A percentile compares a stretch with the other conserved stretches of the same genome.
Evolutionary conservation across 345 rosid genomes (phyloP).

Genomic region (Populus ilicifolia): DNA sequence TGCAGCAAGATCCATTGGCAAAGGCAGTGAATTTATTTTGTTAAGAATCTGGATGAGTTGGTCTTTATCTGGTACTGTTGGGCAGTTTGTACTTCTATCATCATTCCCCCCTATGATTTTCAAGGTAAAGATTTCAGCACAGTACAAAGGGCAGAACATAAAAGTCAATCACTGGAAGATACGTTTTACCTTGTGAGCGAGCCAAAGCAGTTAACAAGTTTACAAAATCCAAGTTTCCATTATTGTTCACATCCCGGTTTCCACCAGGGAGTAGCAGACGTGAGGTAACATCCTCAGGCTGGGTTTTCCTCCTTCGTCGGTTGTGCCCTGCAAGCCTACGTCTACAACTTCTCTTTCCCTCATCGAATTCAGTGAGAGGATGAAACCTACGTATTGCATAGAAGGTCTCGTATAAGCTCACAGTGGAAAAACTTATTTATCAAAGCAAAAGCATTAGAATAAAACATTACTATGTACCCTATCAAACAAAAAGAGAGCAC

Average conservation of each 20-base stretch:
- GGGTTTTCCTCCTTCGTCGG: constrained; percentile 71
- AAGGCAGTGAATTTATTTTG: constrained; percentile 76
- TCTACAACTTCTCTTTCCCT: constrained; percentile 87
- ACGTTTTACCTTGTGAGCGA: constrained; percentile 57
- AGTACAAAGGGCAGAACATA: constrained; percentile 3
- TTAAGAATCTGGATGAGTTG: constrained; percentile 69
- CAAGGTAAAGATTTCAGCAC: constrained; percentile 12
- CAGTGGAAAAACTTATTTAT: neutral
- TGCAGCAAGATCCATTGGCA: constrained; percentile 66
- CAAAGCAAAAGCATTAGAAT: neutral
- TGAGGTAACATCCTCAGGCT: constrained; percentile 64
- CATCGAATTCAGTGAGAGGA: constrained; percentile 75
- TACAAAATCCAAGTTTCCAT: constrained; percentile 56
- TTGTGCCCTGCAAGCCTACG: constrained; percentile 87
- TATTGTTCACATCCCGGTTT: constrained; percentile 33
- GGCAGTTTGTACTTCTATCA: constrained; percentile 31
- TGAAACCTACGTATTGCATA: constrained; percentile 54
- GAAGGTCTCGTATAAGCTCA: neutral
- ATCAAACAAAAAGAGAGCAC: neutral
- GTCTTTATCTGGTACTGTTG: constrained; percentile 55
- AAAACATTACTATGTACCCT: neutral
- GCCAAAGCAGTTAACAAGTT: constrained; percentile 64
- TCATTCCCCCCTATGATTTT: constrained; percentile 50
- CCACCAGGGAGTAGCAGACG: constrained; percentile 45
- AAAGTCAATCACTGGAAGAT: neutral